Base-by-base conservation (phyloP, 1,139 yeast genomes). In the Blastobotrys elegans region DNA sequence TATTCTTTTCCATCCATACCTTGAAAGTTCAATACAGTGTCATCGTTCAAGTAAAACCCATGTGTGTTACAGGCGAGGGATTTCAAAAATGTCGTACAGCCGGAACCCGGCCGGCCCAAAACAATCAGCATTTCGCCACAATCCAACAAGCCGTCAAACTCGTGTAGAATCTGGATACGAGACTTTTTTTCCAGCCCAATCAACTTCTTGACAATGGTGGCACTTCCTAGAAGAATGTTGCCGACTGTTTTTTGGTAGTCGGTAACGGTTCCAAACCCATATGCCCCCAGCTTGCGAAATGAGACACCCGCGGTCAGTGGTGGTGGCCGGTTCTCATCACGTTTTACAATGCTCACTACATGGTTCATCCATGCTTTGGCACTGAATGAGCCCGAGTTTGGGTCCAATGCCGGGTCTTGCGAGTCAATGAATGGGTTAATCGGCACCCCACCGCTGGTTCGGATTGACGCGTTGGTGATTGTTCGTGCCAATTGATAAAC, bases 71-170 rank as follows among this genome's bases (percentile, higher is more conserved):
- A 66, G 7, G 90, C 77, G 51, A 85, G 73, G 0, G 90, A 75
- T 59, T 84, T 84, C 58, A 86, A 68, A 45, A 84, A 74, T 1
- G 95, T 84, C 1, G 95, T 76, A 66, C 95, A 86, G 50, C 95
- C 95, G 21, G 89, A 78, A 60, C 94, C 94, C 0, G 94, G 94
- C 62, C 89, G 77, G 39, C 94, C 94, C 36, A 84, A 67, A 1
- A 84, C 94, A 44, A 85, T 86, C 2, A 85, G 76, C 47, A 85
- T 71, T 57, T 84, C 86, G 47, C 95, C 90, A 0, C 92, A 84
- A 37, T 71, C 69, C 54, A 82, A 69, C 8, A 80, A 58, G 26
- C 84, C 90, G 55, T 83, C 86, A 80, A 83, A 80, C 17, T 82
- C 72, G 58, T 79, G 76, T 55, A 82, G 66, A 51, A 84, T 84